Conservation (phyloP, 169 alveolate species). For the Plasmodium falciparum region DNA sequence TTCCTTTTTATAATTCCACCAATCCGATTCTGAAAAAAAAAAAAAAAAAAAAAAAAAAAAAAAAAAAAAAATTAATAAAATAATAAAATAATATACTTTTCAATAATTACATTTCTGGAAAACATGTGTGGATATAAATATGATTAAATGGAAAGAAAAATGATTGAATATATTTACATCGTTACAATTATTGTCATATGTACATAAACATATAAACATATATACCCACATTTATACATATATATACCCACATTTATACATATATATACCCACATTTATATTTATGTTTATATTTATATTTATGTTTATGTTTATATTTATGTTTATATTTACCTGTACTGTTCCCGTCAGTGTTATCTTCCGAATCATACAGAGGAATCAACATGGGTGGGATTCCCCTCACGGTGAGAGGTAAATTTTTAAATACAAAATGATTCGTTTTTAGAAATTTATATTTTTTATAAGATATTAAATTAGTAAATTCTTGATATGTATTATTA, state of each 20-base stretch:
- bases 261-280: neutral
- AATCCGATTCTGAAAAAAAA: constrained; percentile 43
- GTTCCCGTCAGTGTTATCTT: constrained; percentile 41
- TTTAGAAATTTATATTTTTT: constrained; percentile 31
- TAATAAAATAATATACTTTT: neutral
- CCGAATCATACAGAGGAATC: constrained; percentile 42
- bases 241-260: neutral
- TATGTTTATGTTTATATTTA: neutral
- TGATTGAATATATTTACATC: neutral
- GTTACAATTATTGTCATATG: neutral
- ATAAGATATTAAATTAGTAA: constrained; percentile 12
- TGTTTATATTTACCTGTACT: constrained; percentile 24
- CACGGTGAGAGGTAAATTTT: constrained; percentile 34
- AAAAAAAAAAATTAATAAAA: neutral
- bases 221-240: too few species aligned
- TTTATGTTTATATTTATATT: neutral
- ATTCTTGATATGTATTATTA: constrained; percentile 28
- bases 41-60: neutral
- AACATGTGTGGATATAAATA: neutral
- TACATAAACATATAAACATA: neutral
- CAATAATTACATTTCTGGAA: neutral
- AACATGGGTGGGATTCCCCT: constrained; percentile 54
- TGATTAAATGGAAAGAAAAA: neutral
- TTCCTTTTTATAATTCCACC: constrained; percentile 59
- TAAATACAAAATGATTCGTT: constrained; percentile 18